These are phyloP conservation scores for Aspergillus homomorphus DNA, from an alignment of 495 filamentous ascomycete genomes.

Conservation along the genomic window DNA sequence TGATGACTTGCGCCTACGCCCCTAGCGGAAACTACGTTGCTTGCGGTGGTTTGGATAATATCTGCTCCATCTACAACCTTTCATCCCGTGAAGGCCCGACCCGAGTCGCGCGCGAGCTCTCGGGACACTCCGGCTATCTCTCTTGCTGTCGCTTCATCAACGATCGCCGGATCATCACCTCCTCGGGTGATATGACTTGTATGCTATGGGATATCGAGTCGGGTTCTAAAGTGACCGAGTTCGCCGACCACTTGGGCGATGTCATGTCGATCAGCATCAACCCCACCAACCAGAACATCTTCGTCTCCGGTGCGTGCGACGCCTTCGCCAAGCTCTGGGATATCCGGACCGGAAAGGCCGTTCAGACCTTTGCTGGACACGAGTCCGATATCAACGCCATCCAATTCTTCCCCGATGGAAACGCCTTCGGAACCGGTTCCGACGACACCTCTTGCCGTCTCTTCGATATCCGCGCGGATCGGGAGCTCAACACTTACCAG, in stretches of 20 bases:
- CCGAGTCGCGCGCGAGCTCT: slow-evolving; percentile 91
- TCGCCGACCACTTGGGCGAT: slow-evolving; percentile 96
- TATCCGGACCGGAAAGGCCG: slow-evolving; percentile 95
- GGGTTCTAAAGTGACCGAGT: slow-evolving; percentile 94
- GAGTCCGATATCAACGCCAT: slow-evolving; percentile 99
- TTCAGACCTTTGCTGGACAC: slow-evolving; percentile 97
- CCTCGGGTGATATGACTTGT: slow-evolving; percentile 99
- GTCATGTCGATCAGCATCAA: slow-evolving; percentile 99
- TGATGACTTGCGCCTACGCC: slow-evolving; percentile 98
- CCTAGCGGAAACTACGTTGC: slow-evolving; percentile 98
- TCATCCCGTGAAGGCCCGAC: slow-evolving; percentile 94
- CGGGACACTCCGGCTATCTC: slow-evolving; percentile 94
- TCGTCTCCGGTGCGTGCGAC: slow-evolving; percentile 97
- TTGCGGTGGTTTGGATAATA: slow-evolving; percentile 97
- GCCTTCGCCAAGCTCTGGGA: slow-evolving; percentile 99
- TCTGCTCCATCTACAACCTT: slow-evolving; percentile 99
- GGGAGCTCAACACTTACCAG: slow-evolving; percentile 94
- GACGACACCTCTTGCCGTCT: slow-evolving; percentile 97
- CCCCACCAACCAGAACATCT: slow-evolving; percentile 93
- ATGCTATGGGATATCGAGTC: slow-evolving; percentile 99
- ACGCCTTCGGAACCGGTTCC: slow-evolving; percentile 97
- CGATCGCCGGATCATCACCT: slow-evolving; percentile 94
- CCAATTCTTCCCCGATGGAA: slow-evolving; percentile 98
- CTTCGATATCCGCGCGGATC: slow-evolving; percentile 95
- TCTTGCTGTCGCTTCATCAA: slow-evolving; percentile 99